Conservation (phyloP, 805 yeast genomes). For the Geotrichum ghanense region DNA sequence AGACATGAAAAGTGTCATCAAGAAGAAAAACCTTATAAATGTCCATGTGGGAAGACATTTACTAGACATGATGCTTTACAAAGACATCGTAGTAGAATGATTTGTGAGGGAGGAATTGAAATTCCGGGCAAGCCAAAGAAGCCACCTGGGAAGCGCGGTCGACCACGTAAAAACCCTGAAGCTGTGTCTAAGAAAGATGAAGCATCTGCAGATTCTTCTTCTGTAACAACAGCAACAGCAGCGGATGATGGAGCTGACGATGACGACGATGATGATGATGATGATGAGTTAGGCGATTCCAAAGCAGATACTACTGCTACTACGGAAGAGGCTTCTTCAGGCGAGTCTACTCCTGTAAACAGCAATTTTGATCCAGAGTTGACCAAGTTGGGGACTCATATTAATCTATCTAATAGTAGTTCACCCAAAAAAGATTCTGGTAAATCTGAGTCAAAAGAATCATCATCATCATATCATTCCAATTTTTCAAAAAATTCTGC, state of each 20-base stretch:
- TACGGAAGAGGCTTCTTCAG: background rate
- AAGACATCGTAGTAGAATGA: conserved; percentile 67
- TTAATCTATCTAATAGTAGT: background rate
- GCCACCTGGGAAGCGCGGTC: conserved; percentile 27
- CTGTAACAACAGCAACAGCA: background rate
- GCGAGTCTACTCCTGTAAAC: too few relatives aligned
- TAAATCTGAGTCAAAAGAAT: background rate
- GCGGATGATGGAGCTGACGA: background rate
- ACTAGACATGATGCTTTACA: conserved; percentile 81
- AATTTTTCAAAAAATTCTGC: background rate
- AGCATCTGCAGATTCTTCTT: too few relatives aligned
- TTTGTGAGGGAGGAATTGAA: conserved; percentile 65
- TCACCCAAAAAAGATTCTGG: background rate
- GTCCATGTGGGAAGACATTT: conserved; percentile 93
- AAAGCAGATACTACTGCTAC: background rate
- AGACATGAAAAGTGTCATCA: conserved; percentile 84
- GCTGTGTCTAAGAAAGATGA: background rate
- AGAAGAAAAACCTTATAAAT: conserved; percentile 51
- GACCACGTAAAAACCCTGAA: conserved; percentile 23
- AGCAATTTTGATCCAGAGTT: background rate
- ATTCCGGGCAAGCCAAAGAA: conserved; percentile 21
- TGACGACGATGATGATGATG: background rate
- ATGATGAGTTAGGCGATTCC: background rate
- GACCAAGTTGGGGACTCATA: background rate
- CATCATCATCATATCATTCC: background rate